A percentile compares a stretch with the other conserved stretches of the same genome.
These are phyloP conservation scores for Kuraishia piskuri DNA, from an alignment of 805 yeast genomes.

Conservation along the genomic window DNA sequence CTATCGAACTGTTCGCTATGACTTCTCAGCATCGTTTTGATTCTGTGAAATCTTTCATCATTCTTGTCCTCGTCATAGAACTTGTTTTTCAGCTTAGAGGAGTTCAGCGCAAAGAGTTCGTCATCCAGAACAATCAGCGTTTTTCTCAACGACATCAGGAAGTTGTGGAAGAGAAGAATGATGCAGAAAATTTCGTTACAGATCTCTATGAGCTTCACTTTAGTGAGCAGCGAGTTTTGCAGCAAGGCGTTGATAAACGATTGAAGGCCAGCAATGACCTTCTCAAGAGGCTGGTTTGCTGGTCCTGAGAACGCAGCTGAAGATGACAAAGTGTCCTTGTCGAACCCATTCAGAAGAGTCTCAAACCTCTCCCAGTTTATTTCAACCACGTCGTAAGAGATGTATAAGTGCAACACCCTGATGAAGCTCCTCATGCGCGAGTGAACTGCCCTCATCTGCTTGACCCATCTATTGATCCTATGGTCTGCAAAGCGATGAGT, in stretches of 20 bases:
- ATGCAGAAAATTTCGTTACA: conserved; percentile 37
- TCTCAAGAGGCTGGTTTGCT: conserved; percentile 22
- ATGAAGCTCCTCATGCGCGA: conserved; percentile 48
- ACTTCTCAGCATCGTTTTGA: conserved; percentile 30
- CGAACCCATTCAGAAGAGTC: conserved; percentile 15
- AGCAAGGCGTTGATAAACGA: conserved; percentile 54
- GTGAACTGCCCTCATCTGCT: conserved; percentile 46
- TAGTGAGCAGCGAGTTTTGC: conserved; percentile 60
- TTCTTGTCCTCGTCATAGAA: conserved; percentile 31
- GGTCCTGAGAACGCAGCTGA: neutral
- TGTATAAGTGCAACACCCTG: conserved; percentile 43
- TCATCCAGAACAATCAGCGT: conserved; percentile 41
- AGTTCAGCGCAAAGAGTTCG: conserved; percentile 32
- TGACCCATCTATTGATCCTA: conserved; percentile 43
- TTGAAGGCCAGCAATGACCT: conserved; percentile 37
- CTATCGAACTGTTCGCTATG: conserved; percentile 36
- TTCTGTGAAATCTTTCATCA: conserved; percentile 27
- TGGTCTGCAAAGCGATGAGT: conserved; percentile 33
- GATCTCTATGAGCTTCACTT: conserved; percentile 39
- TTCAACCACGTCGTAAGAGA: conserved; percentile 53
- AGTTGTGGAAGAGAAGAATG: conserved; percentile 38
- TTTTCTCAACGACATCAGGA: conserved; percentile 43
- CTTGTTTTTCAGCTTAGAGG: conserved; percentile 28
- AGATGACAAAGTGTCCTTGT: neutral
- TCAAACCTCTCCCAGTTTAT: conserved; percentile 38